Evolutionary conservation across 2,329 filamentous ascomycete species (phyloP), one percentile per base, ranked within the genome.

Genomic region (Stylonectria norvegica): DNA sequence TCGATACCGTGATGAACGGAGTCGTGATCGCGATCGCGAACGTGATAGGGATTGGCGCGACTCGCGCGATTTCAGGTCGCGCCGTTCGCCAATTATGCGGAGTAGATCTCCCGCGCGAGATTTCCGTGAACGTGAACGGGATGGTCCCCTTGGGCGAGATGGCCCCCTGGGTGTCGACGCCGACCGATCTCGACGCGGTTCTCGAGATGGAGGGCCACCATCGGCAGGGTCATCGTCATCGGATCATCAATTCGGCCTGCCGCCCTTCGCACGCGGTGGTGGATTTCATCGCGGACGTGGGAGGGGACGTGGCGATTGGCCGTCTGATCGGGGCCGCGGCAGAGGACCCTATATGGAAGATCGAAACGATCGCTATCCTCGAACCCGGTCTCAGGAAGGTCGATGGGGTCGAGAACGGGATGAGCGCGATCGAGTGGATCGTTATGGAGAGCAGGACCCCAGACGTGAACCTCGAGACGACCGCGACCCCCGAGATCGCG

Each of bases 171-270:
- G 79, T 33, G 67, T 85, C 5, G 85, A 89, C 49, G 72, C 80
- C 6, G 80, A 83, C 42, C 75, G 85, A 42, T 78, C 81, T 14
- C 73, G 85, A 38, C 73, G 85, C 33, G 81, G 76, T 12, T 88
- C 85, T 7, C 74, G 86, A 55, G 86, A 90, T 54, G 85, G 62
- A 8, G 68, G 85, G 0, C 84, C 85, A 9, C 75, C 81, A 16
- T 86, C 84, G 2, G 83, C 82, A 14, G 82, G 82, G 4, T 87
- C 85, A 3, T 80, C 79, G 8, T 81, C 79, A 16, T 86, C 85
- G 0, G 85, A 89, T 47, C 74, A 78, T 10, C 72, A 76, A 1
- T 82, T 83, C 41, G 75, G 71, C 14, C 57, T 65, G 45, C 63
- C 70, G 7, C 70, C 71, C 8, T 71, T 74, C 7, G 73, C 74